Conservation (phyloP, 768 basidiomycete species). For the Cystoderma amianthinum region DNA sequence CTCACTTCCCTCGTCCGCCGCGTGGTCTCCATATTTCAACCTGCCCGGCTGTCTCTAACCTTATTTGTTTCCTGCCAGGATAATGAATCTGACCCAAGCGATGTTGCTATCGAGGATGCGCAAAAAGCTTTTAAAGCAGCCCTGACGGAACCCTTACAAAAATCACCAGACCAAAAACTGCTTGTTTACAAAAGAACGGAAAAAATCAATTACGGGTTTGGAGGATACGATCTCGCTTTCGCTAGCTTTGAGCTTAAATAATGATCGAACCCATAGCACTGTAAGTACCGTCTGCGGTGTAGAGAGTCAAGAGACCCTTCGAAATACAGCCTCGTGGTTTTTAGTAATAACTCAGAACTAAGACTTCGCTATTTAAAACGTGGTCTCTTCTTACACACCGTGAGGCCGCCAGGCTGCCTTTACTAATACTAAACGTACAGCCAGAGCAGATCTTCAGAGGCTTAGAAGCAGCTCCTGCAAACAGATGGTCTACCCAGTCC, state of each 20-base stretch:
- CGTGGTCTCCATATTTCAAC: conserved; percentile 91
- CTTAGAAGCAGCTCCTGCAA: too few species aligned
- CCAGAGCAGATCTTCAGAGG: too few species aligned
- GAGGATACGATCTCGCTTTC: conserved; percentile 86
- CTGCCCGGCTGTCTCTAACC: conserved; percentile 78
- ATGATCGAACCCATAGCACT: too few species aligned
- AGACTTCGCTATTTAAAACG: too few species aligned
- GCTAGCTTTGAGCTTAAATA: conserved; percentile 67
- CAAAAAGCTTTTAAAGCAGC: conserved; percentile 72
- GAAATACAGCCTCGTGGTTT: too few species aligned
- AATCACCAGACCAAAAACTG: neutral
- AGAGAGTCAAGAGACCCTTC: too few species aligned
- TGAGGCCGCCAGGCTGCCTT: too few species aligned
- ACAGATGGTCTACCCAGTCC: too few species aligned
- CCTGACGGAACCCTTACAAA: conserved; percentile 24
- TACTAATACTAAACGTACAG: too few species aligned
- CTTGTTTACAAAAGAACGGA: conserved; percentile 75
- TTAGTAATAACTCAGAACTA: too few species aligned
- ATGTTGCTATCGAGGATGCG: conserved; percentile 59
- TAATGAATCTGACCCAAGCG: conserved; percentile 31
- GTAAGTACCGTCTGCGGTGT: too few species aligned
- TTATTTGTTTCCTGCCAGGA: conserved; percentile 78
- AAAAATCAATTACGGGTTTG: conserved; percentile 98
- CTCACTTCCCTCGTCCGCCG: conserved; percentile 77
- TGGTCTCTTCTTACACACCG: too few species aligned